Base-by-base conservation (phyloP, 208 protist species). In the Trypanosoma caninum region DNA sequence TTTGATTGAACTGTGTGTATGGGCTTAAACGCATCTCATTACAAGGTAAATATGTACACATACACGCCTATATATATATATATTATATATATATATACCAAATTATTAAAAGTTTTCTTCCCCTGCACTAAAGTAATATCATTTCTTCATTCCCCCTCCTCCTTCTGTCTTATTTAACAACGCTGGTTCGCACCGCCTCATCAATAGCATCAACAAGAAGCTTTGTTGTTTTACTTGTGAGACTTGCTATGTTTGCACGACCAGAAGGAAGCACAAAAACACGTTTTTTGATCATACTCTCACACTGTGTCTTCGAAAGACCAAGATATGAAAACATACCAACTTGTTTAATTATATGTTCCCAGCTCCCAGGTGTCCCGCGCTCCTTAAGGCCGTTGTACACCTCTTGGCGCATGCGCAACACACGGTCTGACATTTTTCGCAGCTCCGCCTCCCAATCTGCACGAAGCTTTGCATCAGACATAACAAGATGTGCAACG, bases 251-350 rank as follows among this genome's bases (percentile, higher is more conserved):
- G 70, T 91, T 94, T 11, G 88, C 84, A 37, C 88, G 83, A 0
- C 84, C 82, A 6, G 74, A 81, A 2, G 77, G 50, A 3, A 81
- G 80, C 54, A 94, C 87, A 71, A 91, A 94, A 25, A 90, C 69
- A 35, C 83, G 78, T 59, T 82, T 74, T 44, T 85, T 68, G 40
- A 79, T 57, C 61, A 82, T 78, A 58, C 76, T 82, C 65, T 81
- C 63, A 57, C 82, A 94, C 79, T 96, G 87, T 70, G 81, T 66
- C 58, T 79, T 79, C 33, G 76, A 89, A n/a, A 99, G 84, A 10
- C 97, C 97, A 20, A 97, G 93, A 74, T 89, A 99, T 51, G 95
- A 98, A 77, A 99, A 99, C 97, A 99, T 99, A 67, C 98, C 98
- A 44, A 98, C 98, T 82, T 99, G 98, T 7, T 81, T 75, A 33